Base-by-base conservation (phyloP, 1,139 yeast genomes). In the Kazachstania sp. region DNA sequence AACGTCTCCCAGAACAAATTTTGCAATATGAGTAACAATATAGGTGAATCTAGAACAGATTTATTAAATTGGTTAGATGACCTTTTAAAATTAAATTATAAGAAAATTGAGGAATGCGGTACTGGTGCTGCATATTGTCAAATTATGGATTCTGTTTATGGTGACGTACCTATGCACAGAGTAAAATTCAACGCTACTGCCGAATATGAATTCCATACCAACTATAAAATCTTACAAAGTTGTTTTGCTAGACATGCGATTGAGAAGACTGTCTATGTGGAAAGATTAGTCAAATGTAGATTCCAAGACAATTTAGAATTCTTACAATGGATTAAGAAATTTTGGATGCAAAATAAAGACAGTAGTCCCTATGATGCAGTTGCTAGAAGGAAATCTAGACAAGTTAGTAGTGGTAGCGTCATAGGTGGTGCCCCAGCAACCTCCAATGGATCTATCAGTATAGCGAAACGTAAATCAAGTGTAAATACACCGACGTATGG, bases 41-140 rank as follows among this genome's bases (percentile, higher is more conserved):
- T 79, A 59, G 85, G 86, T 30, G 88, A 83, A 59, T 83, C 94
- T 28, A 78, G 97, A 58, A 80, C 83, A 44, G 97, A 88, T 58
- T 75, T 92, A 29, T 69, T 94, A 50, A 77, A 75, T 49, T 94
- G 98, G 97, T 74, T 92, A 55, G 90, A 90, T 62, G 71, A 75
- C 44, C 76, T 86, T 5, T 72, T 87, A 40, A 76, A 75, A 45
- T 66, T 88, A 39, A 73, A 80, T 53, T 78, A 85, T 57, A 73
- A 80, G 45, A 87, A 85, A 60, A 84, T 92, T 2, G 98, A 94
- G 62, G 92, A 88, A 65, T 84, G 96, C 63, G 99, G 99, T 18
- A 80, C 84, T 2, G 99, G 99, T 3, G 96, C 95, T 0, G 94
- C 87, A 2, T 90, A 86, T 64, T 88, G 97, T 66, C 97, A 90